Conservation (phyloP, 306 rosid genomes). For the Vigna mungo region DNA sequence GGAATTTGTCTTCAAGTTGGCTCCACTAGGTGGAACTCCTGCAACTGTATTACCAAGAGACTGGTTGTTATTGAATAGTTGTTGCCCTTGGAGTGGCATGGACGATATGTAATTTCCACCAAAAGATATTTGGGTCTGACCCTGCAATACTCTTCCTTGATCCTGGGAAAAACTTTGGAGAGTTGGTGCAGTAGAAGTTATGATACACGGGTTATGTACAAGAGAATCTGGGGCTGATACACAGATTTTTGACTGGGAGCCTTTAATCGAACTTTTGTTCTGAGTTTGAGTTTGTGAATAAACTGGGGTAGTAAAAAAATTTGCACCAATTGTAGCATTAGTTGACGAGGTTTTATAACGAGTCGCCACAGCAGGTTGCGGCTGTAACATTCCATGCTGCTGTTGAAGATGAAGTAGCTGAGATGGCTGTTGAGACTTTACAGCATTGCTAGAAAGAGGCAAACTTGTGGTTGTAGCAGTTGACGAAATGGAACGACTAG, state of each 20-base stretch:
- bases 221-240: conserved; percentile 46
- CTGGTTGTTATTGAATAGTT: conserved; percentile 37
- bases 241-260: conserved; percentile 49
- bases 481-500: conserved; percentile 42
- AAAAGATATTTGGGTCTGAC: conserved; percentile 62
- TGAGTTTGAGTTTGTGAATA: conserved; percentile 50
- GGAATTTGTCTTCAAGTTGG: conserved; percentile 40
- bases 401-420: conserved; percentile 57
- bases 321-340: conserved; percentile 40
- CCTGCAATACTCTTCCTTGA: conserved; percentile 54
- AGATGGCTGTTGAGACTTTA: conserved; percentile 57
- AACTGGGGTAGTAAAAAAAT: conserved; percentile 36
- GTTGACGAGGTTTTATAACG: conserved; percentile 44
- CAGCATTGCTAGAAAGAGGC: conserved; percentile 42
- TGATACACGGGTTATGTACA: conserved; percentile 27
- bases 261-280: conserved; percentile 46
- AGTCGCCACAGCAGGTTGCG: conserved; percentile 42
- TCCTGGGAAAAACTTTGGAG: conserved; percentile 44
- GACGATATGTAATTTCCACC: conserved; percentile 54
- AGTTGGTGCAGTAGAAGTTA: conserved; percentile 39
- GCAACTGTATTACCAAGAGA: conserved; percentile 27
- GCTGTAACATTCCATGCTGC: conserved; percentile 53
- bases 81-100: conserved; percentile 47
- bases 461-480: conserved; percentile 40
- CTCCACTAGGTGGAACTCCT: conserved; percentile 38